These are phyloP conservation scores for Huntiella abstrusa DNA, from an alignment of 2,329 filamentous ascomycete genomes.

Conservation along the genomic window DNA sequence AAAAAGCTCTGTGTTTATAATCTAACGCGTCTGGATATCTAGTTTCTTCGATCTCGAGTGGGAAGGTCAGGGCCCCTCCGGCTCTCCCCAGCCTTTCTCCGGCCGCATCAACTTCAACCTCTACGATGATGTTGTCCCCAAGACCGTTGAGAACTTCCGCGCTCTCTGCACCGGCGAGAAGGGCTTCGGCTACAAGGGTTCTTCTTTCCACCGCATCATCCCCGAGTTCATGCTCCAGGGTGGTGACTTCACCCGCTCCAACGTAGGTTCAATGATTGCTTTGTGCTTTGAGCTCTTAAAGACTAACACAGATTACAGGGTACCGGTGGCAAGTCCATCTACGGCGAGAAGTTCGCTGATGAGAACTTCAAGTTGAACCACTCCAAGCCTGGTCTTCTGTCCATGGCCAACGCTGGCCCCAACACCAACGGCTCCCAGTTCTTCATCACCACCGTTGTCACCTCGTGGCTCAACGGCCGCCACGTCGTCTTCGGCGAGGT, in stretches of 20 bases:
- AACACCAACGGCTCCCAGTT: conserved; percentile 99
- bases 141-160: conserved; percentile 72
- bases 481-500: conserved; percentile 78
- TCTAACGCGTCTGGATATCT: conserved; percentile 6
- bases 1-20: neutral
- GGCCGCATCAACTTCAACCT: conserved; percentile 82
- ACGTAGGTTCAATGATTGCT: conserved; percentile 38
- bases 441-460: conserved; percentile 87
- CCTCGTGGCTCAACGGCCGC: conserved; percentile 66
- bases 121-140: conserved; percentile 70
- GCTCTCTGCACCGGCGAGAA: conserved; percentile 65
- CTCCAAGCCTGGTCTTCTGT: conserved; percentile 57
- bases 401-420: conserved; percentile 88
- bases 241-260: conserved; percentile 83
- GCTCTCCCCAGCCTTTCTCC: conserved; percentile 25
- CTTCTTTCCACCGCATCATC: conserved; percentile 84
- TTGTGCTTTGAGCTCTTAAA: neutral
- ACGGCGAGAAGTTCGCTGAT: conserved; percentile 83
- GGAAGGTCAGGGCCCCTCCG: conserved; percentile 52
- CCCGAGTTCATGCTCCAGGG: conserved; percentile 90
- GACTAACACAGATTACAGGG: conserved; percentile 32
- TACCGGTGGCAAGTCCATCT: conserved; percentile 85
- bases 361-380: conserved; percentile 78
- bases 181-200: conserved; percentile 67
- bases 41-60: conserved; percentile 57